A percentile compares a stretch with the other conserved stretches of the same genome.
These are phyloP conservation scores for Spathaspora sp. DNA, from an alignment of 1,139 yeast genomes.

Conservation along the genomic window DNA sequence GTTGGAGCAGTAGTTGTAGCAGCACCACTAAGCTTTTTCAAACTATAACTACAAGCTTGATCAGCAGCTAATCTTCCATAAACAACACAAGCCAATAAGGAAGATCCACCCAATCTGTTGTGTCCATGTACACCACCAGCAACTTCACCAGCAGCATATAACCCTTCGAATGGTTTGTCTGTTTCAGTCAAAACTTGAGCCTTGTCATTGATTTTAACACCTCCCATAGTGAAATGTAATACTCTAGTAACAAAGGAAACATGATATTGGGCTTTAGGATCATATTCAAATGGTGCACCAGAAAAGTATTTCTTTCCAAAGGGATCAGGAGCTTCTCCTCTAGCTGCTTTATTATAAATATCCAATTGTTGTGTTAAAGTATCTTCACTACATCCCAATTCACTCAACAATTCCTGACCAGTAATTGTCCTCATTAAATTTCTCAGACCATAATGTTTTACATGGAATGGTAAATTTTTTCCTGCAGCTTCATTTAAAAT, in stretches of 20 bases:
- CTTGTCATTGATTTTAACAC: conserved; percentile 62
- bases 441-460: conserved; percentile 66
- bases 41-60: conserved; percentile 33
- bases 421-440: conserved; percentile 57
- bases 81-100: conserved; percentile 77
- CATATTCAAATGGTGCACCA: conserved; percentile 44
- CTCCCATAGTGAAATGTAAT: conserved; percentile 87
- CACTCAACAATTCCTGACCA: conserved; percentile 49
- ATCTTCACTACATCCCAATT: conserved; percentile 31
- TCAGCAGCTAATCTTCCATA: conserved; percentile 69
- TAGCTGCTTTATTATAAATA: conserved; percentile 48
- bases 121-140: conserved; percentile 85
- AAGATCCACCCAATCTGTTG: conserved; percentile 75
- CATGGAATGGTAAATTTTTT: conserved; percentile 50
- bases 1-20: conserved; percentile 1
- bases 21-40: conserved; percentile 23
- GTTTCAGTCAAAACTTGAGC: conserved; percentile 53
- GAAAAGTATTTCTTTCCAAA: conserved; percentile 55
- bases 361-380: conserved; percentile 37
- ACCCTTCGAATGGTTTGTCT: conserved; percentile 50
- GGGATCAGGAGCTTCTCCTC: conserved; percentile 41
- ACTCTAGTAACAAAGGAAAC: conserved; percentile 69
- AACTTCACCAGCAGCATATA: conserved; percentile 78
- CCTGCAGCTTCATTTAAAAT: conserved; percentile 47
- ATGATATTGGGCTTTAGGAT: conserved; percentile 33